phyloP scores from a whole-genome alignment of 108 stramenopile species.

The Thalassiosira profunda region DNA sequence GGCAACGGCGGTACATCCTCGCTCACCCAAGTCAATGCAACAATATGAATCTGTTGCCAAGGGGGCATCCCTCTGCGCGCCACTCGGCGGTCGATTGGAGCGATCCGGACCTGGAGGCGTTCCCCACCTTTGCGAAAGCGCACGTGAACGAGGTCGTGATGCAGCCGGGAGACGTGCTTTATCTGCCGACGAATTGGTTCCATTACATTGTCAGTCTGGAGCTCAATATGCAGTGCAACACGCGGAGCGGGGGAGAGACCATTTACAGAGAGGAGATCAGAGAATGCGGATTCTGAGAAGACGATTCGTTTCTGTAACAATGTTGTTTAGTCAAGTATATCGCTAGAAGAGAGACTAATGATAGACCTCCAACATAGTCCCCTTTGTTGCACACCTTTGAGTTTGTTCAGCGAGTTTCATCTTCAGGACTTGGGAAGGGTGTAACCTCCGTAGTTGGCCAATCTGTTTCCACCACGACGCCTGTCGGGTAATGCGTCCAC shows the following conservation, averaged over 20 bases:
- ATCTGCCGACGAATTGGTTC: conserved; percentile 97
- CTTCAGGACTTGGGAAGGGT: too few species aligned
- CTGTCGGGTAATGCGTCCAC: too few species aligned
- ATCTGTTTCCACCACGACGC: too few species aligned
- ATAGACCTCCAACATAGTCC: too few species aligned
- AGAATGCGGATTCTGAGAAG: conserved; percentile 53
- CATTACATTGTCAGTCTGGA: conserved; percentile 95
- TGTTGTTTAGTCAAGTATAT: neutral
- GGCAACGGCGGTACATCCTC: conserved; percentile 90
- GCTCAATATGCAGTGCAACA: conserved; percentile 97
- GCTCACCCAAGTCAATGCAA: conserved; percentile 91
- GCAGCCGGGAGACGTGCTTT: conserved; percentile 95
- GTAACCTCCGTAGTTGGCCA: too few species aligned
- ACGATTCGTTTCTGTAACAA: too few species aligned
- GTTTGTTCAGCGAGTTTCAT: too few species aligned
- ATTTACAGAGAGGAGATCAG: conserved; percentile 46
- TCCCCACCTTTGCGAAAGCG: conserved; percentile 72
- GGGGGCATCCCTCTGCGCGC: conserved; percentile 87
- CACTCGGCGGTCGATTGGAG: conserved; percentile 94
- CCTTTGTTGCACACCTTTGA: too few species aligned
- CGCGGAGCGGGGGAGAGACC: conserved; percentile 78
- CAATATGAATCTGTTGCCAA: conserved; percentile 84
- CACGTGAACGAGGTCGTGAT: conserved; percentile 92
- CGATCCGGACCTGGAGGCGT: conserved; percentile 77
- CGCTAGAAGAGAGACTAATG: neutral